phyloP scores from a whole-genome alignment of 73 alveolate species.

The Halteria grandinella region DNA sequence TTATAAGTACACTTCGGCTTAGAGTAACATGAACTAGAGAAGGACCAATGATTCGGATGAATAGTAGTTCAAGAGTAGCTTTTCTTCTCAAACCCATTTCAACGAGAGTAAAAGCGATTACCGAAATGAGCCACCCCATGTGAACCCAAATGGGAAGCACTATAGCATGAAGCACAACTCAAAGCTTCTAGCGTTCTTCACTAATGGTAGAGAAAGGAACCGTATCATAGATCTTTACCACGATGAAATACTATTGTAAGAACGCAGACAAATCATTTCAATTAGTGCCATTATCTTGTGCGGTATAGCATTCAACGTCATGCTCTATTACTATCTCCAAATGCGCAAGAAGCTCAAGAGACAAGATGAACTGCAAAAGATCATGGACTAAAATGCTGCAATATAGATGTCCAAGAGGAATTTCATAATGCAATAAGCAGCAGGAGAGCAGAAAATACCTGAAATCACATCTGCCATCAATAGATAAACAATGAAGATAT shows the following conservation, averaged over 20 bases:
- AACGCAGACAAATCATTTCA: not conserved
- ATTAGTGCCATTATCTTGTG: conserved; percentile 26
- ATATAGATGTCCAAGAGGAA: no score
- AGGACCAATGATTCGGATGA: not conserved
- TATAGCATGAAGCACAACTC: conserved; percentile 20
- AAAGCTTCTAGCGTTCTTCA: conserved; percentile 28
- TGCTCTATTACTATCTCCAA: conserved; percentile 4
- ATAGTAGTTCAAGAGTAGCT: not conserved
- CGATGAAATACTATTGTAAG: conserved; percentile 43
- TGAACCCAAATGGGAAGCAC: not conserved
- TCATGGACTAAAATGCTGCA: conserved; percentile 12
- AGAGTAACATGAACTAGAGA: not conserved
- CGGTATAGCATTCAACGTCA: conserved; percentile 30
- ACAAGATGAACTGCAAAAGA: not conserved
- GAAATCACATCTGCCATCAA: no score
- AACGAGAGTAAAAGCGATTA: not conserved
- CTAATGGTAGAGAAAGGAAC: conserved; percentile 1
- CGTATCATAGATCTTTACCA: conserved; percentile 10
- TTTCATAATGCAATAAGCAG: no score
- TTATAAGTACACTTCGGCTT: conserved; percentile 23
- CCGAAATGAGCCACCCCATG: not conserved
- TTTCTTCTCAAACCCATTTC: conserved; percentile 35
- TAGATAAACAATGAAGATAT: not conserved
- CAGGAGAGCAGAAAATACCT: no score
- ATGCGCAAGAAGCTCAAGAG: not conserved